Evolutionary conservation across 305 asterid genomes (phyloP).

Genomic region (Lippia alba): DNA sequence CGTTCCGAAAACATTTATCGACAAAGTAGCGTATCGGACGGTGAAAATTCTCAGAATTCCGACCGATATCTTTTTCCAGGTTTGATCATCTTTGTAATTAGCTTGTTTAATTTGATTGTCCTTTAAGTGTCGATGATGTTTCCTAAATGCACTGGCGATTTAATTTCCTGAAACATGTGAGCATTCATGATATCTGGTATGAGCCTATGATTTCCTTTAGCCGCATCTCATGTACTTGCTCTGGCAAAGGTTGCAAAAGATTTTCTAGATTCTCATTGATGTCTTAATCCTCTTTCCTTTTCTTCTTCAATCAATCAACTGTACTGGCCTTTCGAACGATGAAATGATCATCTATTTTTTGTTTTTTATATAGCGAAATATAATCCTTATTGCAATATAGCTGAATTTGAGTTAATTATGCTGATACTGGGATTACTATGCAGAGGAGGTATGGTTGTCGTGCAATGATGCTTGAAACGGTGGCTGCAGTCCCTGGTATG

Average conservation of each 20-base stretch:
- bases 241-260: conserved; percentile 7
- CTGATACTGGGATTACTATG: conserved; percentile 22
- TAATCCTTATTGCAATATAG: too few relatives aligned
- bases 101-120: conserved; percentile 16
- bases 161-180: conserved; percentile 7
- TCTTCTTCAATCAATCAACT: too few relatives aligned
- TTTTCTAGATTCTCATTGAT: neutral
- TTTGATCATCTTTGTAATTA: conserved; percentile 27
- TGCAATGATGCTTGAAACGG: conserved; percentile 99
- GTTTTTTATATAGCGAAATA: too few relatives aligned
- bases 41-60: conserved; percentile 89
- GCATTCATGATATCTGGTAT: conserved; percentile 17
- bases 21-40: conserved; percentile 79
- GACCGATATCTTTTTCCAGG: conserved; percentile 85
- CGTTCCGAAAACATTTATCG: conserved; percentile 68
- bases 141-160: neutral
- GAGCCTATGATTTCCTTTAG: conserved; percentile 11
- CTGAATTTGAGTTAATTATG: neutral
- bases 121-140: conserved; percentile 6
- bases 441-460: conserved; percentile 97
- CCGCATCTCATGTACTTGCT: conserved; percentile 10
- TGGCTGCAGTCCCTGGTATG: conserved; percentile 99
- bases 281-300: neutral
- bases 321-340: too few relatives aligned
- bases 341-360: too few relatives aligned